Conservation (phyloP, 2,329 filamentous ascomycete species). For the Exophiala sideris region DNA sequence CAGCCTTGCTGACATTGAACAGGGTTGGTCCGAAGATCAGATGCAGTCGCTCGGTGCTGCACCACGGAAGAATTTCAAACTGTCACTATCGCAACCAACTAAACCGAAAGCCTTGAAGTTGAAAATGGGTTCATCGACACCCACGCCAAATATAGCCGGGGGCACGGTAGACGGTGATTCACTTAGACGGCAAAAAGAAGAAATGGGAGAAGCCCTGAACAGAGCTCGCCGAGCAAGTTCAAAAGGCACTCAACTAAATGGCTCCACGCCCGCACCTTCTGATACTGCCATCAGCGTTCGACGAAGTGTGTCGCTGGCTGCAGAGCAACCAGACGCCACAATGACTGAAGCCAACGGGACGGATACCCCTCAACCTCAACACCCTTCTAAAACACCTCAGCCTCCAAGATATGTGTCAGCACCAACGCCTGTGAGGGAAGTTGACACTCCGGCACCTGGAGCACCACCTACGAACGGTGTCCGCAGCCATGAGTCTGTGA, state of each 20-base stretch:
- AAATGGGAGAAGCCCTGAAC: conserved; percentile 40
- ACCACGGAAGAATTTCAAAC: conserved; percentile 71
- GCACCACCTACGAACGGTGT: conserved; percentile 20
- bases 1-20: conserved; percentile 1
- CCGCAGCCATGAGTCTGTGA: conserved; percentile 5
- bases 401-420: conserved; percentile 14
- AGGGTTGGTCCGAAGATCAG: conserved; percentile 52
- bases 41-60: conserved; percentile 67
- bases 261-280: conserved; percentile 22
- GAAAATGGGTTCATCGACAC: conserved; percentile 68
- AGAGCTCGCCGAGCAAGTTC: conserved; percentile 21
- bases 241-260: conserved; percentile 13
- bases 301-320: conserved; percentile 23
- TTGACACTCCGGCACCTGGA: conserved; percentile 10
- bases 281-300: conserved; percentile 21
- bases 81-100: conserved; percentile 44
- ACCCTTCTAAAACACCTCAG: conserved; percentile 9
- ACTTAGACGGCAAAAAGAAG: conserved; percentile 51
- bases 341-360: conserved; percentile 21
- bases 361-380: conserved; percentile 7
- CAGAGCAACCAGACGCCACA: conserved; percentile 20
- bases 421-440: conserved; percentile 21
- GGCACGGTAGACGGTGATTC: conserved; percentile 55
- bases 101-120: conserved; percentile 60
- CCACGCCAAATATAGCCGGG: conserved; percentile 52